These are phyloP conservation scores for Termitomyces sp. DNA, from an alignment of 768 basidiomycete species.

Conservation along the genomic window DNA sequence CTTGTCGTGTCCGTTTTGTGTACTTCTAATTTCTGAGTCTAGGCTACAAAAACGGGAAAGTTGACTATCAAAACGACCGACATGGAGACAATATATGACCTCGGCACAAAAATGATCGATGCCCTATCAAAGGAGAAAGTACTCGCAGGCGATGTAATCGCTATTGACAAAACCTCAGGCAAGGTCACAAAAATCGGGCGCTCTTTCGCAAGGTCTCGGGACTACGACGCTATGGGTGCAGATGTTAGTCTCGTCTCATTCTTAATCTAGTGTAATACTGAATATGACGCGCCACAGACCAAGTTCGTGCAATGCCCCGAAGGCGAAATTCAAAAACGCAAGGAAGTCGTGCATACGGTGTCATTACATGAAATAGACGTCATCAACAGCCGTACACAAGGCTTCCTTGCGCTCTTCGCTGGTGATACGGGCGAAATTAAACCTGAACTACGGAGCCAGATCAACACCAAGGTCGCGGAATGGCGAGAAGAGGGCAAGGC, in stretches of 20 bases:
- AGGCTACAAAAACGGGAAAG: slow-evolving; percentile 98
- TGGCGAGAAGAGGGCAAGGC: slow-evolving; percentile 99
- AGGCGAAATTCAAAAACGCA: slow-evolving; percentile 96
- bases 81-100: slow-evolving; percentile 99
- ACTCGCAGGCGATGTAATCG: slow-evolving; percentile 88
- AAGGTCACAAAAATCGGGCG: slow-evolving; percentile 95
- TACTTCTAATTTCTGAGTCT: slow-evolving; percentile 2
- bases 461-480: slow-evolving; percentile 94
- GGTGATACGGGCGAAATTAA: slow-evolving; percentile 99
- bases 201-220: slow-evolving; percentile 94
- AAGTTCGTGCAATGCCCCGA: slow-evolving; percentile 98
- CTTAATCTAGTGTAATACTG: not conserved
- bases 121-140: slow-evolving; percentile 97
- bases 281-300: slow-evolving; percentile 53
- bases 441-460: slow-evolving; percentile 92
- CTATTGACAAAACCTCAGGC: slow-evolving; percentile 96
- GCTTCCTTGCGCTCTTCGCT: slow-evolving; percentile 91
- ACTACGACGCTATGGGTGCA: slow-evolving; percentile 99
- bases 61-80: slow-evolving; percentile 97
- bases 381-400: slow-evolving; percentile 98
- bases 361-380: slow-evolving; percentile 99
- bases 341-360: slow-evolving; percentile 96
- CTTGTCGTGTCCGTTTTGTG: slow-evolving; percentile 3
- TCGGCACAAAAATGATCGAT: slow-evolving; percentile 99
- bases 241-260: slow-evolving; percentile 69